Conservation (phyloP, 116 monocot genomes). For the Phalaenopsis hybrid region DNA sequence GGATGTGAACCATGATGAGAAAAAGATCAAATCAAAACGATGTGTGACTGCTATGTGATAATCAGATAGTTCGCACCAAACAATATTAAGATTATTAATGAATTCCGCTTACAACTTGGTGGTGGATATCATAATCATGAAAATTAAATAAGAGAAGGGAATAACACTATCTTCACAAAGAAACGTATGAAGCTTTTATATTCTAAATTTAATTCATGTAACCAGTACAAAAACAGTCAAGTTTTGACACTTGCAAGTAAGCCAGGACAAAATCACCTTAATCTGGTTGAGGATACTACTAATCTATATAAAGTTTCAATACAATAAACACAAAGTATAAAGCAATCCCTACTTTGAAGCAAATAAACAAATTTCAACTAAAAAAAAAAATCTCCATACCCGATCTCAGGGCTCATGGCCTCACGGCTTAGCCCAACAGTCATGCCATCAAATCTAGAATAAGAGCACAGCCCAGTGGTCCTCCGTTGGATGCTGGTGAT, state of each 20-base stretch:
- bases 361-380: background rate
- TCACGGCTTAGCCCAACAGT: background rate
- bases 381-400: background rate
- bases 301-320: background rate
- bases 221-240: background rate
- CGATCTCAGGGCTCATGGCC: background rate
- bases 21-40: too few species aligned
- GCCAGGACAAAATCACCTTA: background rate
- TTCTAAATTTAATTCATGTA: background rate
- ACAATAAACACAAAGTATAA: background rate
- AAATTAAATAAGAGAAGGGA: too few species aligned
- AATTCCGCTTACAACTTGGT: too few species aligned
- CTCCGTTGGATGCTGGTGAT: background rate
- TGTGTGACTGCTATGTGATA: too few species aligned
- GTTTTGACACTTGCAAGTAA: background rate
- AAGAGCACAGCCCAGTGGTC: background rate
- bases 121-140: too few species aligned
- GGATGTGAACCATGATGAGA: too few species aligned
- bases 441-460: too few species aligned
- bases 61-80: too few species aligned
- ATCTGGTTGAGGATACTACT: too few species aligned
- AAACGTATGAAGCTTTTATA: background rate
- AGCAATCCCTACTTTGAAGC: background rate
- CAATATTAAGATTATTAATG: too few species aligned
- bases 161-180: background rate